Evolutionary conservation across 352 stramenopile species (phyloP), one percentile per base, ranked within the genome.

Genomic region (Pythium sp.): DNA sequence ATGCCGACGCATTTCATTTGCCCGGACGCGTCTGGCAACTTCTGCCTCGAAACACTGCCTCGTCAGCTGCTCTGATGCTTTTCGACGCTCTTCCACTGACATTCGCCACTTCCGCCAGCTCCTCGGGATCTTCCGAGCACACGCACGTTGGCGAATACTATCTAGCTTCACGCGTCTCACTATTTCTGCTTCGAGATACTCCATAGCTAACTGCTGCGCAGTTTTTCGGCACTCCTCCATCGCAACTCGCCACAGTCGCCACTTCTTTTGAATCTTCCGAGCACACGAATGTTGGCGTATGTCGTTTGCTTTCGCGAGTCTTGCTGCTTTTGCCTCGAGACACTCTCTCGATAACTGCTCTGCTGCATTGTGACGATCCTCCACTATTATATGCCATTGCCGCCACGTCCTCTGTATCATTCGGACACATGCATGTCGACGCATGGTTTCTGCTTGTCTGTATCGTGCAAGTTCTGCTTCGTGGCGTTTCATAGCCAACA

Each of bases 401-500:
- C 58, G 60, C 68, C 69, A 75, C 8, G 49, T 46, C 14, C n/a
- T 51, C 24, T 77, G 72, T 22, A 72, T 65, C 41, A 18, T 24
- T 14, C 43, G 47, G n/a, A 61, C 65, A n/a, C 63, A 64, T 15
- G 57, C 49, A 51, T 38, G 41, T 2, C 56, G 51, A 24, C 53
- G 47, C 20, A 68, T 62, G 22, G 15, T 26, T 55, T 62, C 24
- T 38, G 55, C 26, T 57, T 24, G 14, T 28, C 15, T 9, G 5
- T 34, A 15, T 26, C 26, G 58, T 8, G 4, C 38, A 2, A 28
- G 46, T 11, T 54, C 62, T 22, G 49, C 26, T 5, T 46, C 47
- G 2, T 59, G 2, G 12, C 51, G 14, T 20, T 14, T 14, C 0
- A 32, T 15, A 15, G 32, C 55, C 2, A 57, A 7, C 22, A 22